These are phyloP conservation scores for Aristolochia contorta DNA, from an alignment of 164 flowering plant species.

Conservation along the genomic window DNA sequence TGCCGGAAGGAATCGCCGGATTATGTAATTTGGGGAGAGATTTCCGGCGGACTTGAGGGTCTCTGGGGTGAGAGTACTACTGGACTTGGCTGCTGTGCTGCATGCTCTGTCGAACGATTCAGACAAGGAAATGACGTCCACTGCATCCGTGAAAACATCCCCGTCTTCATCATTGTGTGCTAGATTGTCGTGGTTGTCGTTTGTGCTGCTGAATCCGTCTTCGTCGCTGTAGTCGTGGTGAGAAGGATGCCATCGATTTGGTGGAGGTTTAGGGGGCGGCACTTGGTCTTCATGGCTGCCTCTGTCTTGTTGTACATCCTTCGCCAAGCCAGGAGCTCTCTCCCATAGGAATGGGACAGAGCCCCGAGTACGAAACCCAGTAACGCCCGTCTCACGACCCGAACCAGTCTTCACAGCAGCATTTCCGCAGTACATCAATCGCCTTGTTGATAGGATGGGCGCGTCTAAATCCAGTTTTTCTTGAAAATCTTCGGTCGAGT, in stretches of 20 bases:
- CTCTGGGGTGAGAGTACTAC: conserved; percentile 20
- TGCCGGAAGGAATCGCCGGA: conserved; percentile 56
- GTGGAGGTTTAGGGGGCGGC: conserved; percentile 41
- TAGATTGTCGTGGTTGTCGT: conserved; percentile 7
- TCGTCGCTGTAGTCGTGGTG: background rate
- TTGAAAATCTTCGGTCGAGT: conserved; percentile 10
- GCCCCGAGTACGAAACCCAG: conserved; percentile 11
- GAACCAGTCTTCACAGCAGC: background rate
- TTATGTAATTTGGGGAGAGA: conserved; percentile 44
- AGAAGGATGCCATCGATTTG: conserved; percentile 22
- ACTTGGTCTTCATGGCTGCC: background rate
- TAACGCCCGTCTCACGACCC: conserved; percentile 1
- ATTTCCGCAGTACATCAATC: conserved; percentile 2
- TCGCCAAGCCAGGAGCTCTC: conserved; percentile 51
- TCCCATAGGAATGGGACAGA: conserved; percentile 74
- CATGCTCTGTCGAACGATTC: conserved; percentile 20
- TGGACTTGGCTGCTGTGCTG: conserved; percentile 5
- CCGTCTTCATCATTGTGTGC: conserved; percentile 14
- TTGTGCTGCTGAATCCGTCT: background rate
- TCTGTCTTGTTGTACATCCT: conserved; percentile 12
- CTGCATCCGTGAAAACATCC: conserved; percentile 33
- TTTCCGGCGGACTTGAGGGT: conserved; percentile 9
- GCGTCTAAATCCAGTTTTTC: conserved; percentile 41
- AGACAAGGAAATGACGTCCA: conserved; percentile 43
- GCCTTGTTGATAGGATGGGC: conserved; percentile 45